phyloP scores from a whole-genome alignment of 2,329 filamentous ascomycete species.

The Penicillium expansum region DNA sequence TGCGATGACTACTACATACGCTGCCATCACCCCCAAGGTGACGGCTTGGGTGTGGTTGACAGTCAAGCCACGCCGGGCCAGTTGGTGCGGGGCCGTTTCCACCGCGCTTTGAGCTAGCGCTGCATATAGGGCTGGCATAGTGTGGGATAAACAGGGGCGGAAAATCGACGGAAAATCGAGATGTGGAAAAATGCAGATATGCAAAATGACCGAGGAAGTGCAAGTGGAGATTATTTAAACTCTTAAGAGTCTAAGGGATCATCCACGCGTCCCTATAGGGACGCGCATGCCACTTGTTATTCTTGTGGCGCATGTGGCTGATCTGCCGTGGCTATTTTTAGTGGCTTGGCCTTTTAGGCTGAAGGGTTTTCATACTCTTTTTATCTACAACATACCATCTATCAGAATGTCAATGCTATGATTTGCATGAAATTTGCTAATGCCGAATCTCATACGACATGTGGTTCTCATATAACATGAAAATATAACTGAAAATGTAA shows the following conservation, averaged over 20 bases:
- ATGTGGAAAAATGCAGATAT: not conserved
- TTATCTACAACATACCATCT: too few species aligned
- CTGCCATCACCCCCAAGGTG: constrained; percentile 68
- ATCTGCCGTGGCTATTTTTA: constrained; percentile 5
- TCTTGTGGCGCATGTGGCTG: constrained; percentile 3
- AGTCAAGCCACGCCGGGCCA: constrained; percentile 55
- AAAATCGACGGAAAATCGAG: not conserved
- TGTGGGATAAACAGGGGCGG: not conserved
- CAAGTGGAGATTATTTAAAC: not conserved
- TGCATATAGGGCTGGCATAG: constrained; percentile 31
- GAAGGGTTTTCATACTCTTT: not conserved
- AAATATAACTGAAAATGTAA: too few species aligned
- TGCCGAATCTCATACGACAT: not conserved
- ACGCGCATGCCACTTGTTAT: constrained; percentile 6
- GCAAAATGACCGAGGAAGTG: not conserved
- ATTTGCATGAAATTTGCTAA: not conserved
- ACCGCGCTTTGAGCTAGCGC: constrained; percentile 21
- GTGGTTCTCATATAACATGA: too few species aligned
- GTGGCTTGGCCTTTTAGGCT: not conserved
- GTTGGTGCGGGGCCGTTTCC: constrained; percentile 26
- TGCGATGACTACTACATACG: constrained; percentile 70
- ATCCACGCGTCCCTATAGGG: constrained; percentile 10
- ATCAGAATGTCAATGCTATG: not conserved
- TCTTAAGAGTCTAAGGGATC: not conserved
- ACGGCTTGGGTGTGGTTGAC: constrained; percentile 68